These are phyloP conservation scores for Drechslerella dactyloides DNA, from an alignment of 2,329 filamentous ascomycete genomes.

Conservation along the genomic window DNA sequence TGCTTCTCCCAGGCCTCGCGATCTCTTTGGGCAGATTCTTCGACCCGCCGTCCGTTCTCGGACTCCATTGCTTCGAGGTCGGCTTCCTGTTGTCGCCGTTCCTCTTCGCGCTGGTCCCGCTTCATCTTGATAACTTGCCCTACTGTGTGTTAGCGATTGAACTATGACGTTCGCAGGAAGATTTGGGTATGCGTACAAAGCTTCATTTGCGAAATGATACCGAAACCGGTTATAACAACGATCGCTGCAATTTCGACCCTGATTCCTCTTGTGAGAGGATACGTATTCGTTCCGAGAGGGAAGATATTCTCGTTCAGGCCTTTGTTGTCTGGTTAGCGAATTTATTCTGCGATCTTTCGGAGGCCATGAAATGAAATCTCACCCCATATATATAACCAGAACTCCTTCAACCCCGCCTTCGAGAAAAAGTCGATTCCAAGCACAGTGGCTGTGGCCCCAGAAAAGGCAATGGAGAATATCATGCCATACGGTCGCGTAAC, in stretches of 20 bases:
- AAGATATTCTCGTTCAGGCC: constrained; percentile 79
- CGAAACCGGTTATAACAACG: constrained; percentile 74
- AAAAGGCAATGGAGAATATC: constrained; percentile 77
- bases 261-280: constrained; percentile 85
- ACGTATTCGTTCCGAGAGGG: constrained; percentile 75
- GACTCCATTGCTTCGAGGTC: constrained; percentile 71
- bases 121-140: constrained; percentile 58
- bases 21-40: constrained; percentile 60
- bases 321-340: constrained; percentile 55
- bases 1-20: constrained; percentile 73
- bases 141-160: constrained; percentile 60
- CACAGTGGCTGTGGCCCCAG: constrained; percentile 77
- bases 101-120: constrained; percentile 64
- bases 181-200: constrained; percentile 78
- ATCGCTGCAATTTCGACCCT: constrained; percentile 81
- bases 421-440: constrained; percentile 91
- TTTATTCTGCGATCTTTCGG: constrained; percentile 19
- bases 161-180: constrained; percentile 58
- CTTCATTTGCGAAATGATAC: constrained; percentile 82
- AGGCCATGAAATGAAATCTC: constrained; percentile 55
- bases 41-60: constrained; percentile 68
- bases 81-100: constrained; percentile 62
- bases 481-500: constrained; percentile 79
- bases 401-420: constrained; percentile 88
- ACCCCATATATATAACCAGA: constrained; percentile 92